Base-by-base conservation (phyloP, 306 rosid species). In the Pyrus betulifolia region DNA sequence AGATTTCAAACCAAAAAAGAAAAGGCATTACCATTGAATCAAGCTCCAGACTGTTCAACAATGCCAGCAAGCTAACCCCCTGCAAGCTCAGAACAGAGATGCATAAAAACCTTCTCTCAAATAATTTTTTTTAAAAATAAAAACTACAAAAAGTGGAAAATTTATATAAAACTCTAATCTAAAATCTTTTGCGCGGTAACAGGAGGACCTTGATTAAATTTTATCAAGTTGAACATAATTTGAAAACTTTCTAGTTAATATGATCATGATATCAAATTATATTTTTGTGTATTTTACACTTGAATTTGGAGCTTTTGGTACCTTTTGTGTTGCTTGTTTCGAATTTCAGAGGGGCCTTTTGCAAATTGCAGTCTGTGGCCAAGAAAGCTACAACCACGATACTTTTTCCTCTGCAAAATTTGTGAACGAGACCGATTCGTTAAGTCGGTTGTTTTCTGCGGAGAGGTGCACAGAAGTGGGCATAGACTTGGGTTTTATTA, bases 341-440 rank as follows among this genome's bases (percentile, higher is more conserved):
- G 35, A 14, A 72, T 55, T 54, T 21, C 18, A 22, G 64, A 27
- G 23, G 38, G 38, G 28, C 10, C 6, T 61, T 25, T 61, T 22
- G 14, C 23, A 58, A 22, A 14, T 46, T 46, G 54, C 7, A 60
- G 85, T 81, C 80, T 70, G 89, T 72, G 91, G 89, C 66, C 18
- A 46, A n/a, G 83, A 87, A 80, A 85, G 88, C 17, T 83, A 82
- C 79, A 70, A 77, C 88, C 87, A 85, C 85, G 89, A 86, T 54
- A 77, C 69, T 42, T 38, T 35, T 5, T 7, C 44, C 58, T 42
- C 19, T 2, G 54, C 54, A 44, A 14, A 72, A 22, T 35, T 30
- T 63, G 68, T 63, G 68, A 63, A 63, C 68, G n/a, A 63, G 68
- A 63, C 68, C 31, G 38, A 63, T 63, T 27, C 14, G n/a, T 17